phyloP scores from a whole-genome alignment of 2,329 filamentous ascomycete genomes.

The Colletotrichum tabaci region DNA sequence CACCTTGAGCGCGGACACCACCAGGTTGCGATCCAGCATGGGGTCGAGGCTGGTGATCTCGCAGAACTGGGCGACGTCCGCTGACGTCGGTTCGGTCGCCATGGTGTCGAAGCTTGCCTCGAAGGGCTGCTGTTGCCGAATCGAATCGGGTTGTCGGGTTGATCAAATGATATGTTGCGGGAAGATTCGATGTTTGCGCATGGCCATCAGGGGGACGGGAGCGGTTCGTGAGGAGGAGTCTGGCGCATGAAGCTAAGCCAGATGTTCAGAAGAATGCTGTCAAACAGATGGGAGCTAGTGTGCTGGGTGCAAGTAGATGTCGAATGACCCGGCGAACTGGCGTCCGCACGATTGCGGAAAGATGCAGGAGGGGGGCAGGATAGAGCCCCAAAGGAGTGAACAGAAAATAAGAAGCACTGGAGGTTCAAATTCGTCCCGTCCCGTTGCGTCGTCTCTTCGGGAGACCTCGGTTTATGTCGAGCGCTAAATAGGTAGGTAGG shows the following conservation, averaged over 20 bases:
- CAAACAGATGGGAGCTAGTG: conserved; percentile 17
- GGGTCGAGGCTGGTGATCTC: conserved; percentile 58
- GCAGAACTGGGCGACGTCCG: conserved; percentile 56
- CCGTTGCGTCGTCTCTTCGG: conserved; percentile 24
- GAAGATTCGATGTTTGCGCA: conserved; percentile 11
- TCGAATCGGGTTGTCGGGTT: conserved; percentile 18
- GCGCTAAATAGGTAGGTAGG: background rate
- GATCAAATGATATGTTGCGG: conserved; percentile 7
- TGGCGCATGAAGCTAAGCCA: conserved; percentile 33
- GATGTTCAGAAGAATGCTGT: conserved; percentile 3
- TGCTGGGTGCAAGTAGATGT: conserved; percentile 1
- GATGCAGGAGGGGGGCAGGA: background rate
- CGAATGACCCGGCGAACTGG: background rate
- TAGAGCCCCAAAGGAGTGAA: background rate
- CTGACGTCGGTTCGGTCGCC: conserved; percentile 53
- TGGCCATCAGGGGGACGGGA: conserved; percentile 15
- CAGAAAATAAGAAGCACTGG: conserved; percentile 1
- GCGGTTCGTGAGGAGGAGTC: conserved; percentile 1
- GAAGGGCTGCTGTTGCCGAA: background rate
- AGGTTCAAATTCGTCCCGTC: conserved; percentile 18
- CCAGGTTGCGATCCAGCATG: conserved; percentile 55
- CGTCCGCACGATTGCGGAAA: background rate
- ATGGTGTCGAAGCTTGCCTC: conserved; percentile 44
- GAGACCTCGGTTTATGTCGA: conserved; percentile 19
- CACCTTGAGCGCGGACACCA: conserved; percentile 60